Base-by-base conservation (phyloP, 2,329 filamentous ascomycete species). In the Blastomyces parvus region DNA sequence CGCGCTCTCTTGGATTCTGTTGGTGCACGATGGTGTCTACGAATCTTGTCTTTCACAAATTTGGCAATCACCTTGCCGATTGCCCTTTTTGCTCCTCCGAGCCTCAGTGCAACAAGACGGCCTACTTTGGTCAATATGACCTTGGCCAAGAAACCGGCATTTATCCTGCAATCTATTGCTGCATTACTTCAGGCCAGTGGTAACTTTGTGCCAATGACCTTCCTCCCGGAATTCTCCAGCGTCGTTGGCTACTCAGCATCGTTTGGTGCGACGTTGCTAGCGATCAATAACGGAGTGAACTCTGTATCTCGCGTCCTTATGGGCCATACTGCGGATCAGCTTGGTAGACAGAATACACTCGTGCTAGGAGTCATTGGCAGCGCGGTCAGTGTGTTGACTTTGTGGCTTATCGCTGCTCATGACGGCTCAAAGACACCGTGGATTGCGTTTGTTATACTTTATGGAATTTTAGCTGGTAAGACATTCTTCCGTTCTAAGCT, bases 271-370 rank as follows among this genome's bases (percentile, higher is more conserved):
- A 77, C 73, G 25, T 72, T 79, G 19, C 76, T 77, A 44, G 70
- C 76, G 4, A 67, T 77, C 3, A 76, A 73, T 33, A 79, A 78
- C 59, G 75, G 74, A 0, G 72, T 74, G 8, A 78, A 77, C 63
- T 74, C 74, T 1, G 64, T 74, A 4, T 75, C 74, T 2, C 75
- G 75, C 61, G 72, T 79, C 3, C 67, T 70, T 1, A 74, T 78
- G 62, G 76, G 77, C 1, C 70, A 72, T 52, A 64, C 72, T 2
- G 75, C 76, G 2, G 78, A 79, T 64, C 69, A 71, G 4, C 67
- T 74, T 13, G 77, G 78, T 13, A 64, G 76, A 14, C 68, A 78
- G 19, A 78, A 79, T 63, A 73, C 74, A 0, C 64, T 78, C 1
- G 70, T 78, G 3, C 57, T 76, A 2, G 71, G 68, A 33, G 72